Evolutionary conservation across 768 basidiomycete genomes (phyloP), one percentile per base, ranked within the genome.

Genomic region (Tylopilus balloui): DNA sequence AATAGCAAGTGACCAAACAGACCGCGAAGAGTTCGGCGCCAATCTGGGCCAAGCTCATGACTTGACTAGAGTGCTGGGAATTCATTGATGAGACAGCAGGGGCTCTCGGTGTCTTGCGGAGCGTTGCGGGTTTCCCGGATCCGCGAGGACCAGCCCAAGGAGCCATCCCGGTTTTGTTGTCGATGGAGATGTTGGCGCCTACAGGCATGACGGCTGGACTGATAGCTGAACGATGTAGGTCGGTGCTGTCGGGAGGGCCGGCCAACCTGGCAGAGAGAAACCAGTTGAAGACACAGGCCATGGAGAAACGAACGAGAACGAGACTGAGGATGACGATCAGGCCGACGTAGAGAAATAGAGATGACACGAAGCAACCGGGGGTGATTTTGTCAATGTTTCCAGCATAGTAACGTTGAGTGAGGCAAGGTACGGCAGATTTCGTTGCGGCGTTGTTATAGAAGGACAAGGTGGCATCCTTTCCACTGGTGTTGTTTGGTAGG

Each of bases 281-380:
- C 96, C 96, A 99, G 60, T 83, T 92, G 78, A 98, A 99, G 35
- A 95, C 67, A 66, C 91, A 91, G 1, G 96, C 96, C 95, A 99
- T 97, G 59, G 77, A 68, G 70, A 98, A 99, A 29, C 96, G 89
- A 27, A 91, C 83, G 53, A 97, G 69, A 27, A 99, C 89, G 51
- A 99, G 82, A 24, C 80, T 80, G 47, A 98, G 81, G 62, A 99
- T 93, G 71, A 98, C 83, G 66, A 92, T 80, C 49, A 99, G 78
- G 48, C 92, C 90, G 23, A 84, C 72, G 65, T 96, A 99, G 44
- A 98, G 84, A 66, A 98, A 82, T 23, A 98, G 74, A 39, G 81
- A 78, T 27, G 92, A 86, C 32, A 92, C 82, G 69, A 97, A 94
- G 69, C 96, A 99, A 8, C 95, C 95, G 6, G 96, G 92, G 0